These are phyloP conservation scores for Aspergillus glaucus DNA, from an alignment of 2,329 filamentous ascomycete species.

Conservation along the genomic window DNA sequence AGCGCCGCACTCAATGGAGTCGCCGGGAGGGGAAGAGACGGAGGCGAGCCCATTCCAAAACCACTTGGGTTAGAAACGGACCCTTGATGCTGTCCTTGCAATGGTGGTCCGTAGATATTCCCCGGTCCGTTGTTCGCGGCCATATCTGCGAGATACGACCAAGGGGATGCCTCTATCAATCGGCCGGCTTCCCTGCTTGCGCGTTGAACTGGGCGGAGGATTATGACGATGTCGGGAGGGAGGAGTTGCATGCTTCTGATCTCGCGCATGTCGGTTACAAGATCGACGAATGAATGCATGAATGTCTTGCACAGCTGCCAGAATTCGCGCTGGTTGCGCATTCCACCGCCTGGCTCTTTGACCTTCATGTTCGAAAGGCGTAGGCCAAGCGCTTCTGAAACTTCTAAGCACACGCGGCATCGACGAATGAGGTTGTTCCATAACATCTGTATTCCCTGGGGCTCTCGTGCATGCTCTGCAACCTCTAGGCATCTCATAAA, in stretches of 20 bases:
- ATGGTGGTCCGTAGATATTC: conserved; percentile 29
- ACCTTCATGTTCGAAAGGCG: conserved; percentile 75
- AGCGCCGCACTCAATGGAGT: conserved; percentile 85
- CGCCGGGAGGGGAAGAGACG: conserved; percentile 59
- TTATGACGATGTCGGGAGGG: conserved; percentile 61
- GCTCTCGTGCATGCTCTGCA: conserved; percentile 54
- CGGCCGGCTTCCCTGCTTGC: conserved; percentile 73
- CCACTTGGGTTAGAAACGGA: conserved; percentile 22
- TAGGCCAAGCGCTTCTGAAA: conserved; percentile 65
- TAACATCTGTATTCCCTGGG: conserved; percentile 55
- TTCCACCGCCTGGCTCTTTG: conserved; percentile 71
- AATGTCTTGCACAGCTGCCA: conserved; percentile 63
- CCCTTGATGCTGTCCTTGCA: conserved; percentile 26
- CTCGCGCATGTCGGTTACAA: conserved; percentile 43
- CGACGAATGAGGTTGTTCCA: conserved; percentile 68
- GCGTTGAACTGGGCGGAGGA: conserved; percentile 74
- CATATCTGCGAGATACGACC: conserved; percentile 50
- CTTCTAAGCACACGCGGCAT: conserved; percentile 63
- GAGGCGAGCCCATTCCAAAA: conserved; percentile 20
- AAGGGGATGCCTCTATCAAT: conserved; percentile 61
- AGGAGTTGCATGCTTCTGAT: conserved; percentile 44
- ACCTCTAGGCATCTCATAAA: conserved; percentile 59
- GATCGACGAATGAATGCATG: conserved; percentile 43
- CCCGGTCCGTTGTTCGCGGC: conserved; percentile 25
- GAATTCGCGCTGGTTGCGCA: conserved; percentile 51